A percentile compares a stretch with the other conserved stretches of the same genome.
Conservation (phyloP, 805 yeast genomes). For the Ogataea zsoltii region DNA sequence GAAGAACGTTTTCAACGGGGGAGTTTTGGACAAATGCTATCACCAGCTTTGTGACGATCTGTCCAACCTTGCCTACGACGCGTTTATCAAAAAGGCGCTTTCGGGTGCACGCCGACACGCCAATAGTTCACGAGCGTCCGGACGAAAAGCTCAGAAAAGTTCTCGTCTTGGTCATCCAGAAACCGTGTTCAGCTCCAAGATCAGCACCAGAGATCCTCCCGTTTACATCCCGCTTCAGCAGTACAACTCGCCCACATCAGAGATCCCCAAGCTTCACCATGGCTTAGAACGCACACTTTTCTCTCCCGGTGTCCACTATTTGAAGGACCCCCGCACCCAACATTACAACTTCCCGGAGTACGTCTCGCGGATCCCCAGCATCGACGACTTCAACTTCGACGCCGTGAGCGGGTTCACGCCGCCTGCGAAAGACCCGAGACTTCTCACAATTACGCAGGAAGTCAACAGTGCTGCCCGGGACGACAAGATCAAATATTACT, state of each 20-base stretch:
- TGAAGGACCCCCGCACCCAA: constrained; percentile 76
- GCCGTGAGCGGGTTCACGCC: constrained; percentile 57
- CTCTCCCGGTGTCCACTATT: constrained; percentile 77
- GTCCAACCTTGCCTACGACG: constrained; percentile 75
- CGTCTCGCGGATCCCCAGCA: constrained; percentile 58
- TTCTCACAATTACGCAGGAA: constrained; percentile 49
- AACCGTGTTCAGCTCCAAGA: neutral
- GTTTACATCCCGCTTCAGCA: constrained; percentile 23
- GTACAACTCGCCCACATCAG: constrained; percentile 11
- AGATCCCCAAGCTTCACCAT: constrained; percentile 62
- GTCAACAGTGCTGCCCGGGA: constrained; percentile 10
- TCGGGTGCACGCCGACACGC: no score
- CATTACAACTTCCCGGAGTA: constrained; percentile 67
- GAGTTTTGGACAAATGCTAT: constrained; percentile 81
- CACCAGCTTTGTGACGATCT: constrained; percentile 85
- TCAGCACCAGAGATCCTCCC: constrained; percentile 1
- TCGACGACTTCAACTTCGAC: constrained; percentile 66
- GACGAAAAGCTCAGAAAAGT: no score
- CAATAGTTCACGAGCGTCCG: no score
- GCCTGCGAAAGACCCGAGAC: constrained; percentile 61
- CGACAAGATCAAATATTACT: constrained; percentile 46
- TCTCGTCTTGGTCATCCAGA: no score
- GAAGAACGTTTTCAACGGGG: constrained; percentile 72
- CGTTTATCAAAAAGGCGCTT: constrained; percentile 45
- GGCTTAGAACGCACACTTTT: constrained; percentile 70